phyloP scores from a whole-genome alignment of 208 protist genomes.

The Trichomonas vaginalis region DNA sequence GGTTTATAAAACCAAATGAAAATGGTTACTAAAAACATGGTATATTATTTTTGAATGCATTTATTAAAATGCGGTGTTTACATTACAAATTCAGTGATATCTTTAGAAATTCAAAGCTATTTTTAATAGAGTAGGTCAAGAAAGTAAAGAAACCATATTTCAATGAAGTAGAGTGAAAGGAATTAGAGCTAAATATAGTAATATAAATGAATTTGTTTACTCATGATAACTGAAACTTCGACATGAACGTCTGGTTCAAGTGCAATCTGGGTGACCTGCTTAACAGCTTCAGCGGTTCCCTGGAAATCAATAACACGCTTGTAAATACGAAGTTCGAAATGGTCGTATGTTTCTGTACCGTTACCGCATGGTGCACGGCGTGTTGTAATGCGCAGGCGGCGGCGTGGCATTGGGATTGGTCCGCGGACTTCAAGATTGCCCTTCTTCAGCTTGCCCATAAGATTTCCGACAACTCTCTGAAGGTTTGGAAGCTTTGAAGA shows the following conservation, averaged over 20 bases:
- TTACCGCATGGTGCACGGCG: constrained; percentile 17
- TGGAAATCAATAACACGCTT: constrained; percentile 10
- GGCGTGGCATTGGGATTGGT: neutral
- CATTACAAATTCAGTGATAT: no score
- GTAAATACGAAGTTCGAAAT: constrained; percentile 4
- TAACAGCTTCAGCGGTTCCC: neutral
- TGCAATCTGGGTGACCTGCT: neutral
- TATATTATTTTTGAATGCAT: no score
- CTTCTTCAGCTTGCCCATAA: neutral
- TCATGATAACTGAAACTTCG: constrained; percentile 6
- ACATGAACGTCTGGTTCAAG: neutral
- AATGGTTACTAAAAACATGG: no score
- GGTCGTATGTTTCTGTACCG: constrained; percentile 21
- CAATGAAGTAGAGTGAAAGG: no score
- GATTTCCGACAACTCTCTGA: neutral
- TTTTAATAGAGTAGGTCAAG: no score
- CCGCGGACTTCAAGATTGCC: neutral
- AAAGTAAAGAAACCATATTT: no score
- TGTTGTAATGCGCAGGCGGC: constrained; percentile 10
- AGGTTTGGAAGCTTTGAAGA: neutral
- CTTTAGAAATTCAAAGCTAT: no score
- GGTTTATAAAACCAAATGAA: no score
- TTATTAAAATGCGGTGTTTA: no score
- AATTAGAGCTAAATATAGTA: no score
- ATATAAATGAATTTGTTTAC: no score